These are phyloP conservation scores for Calvatia gigantea DNA, from an alignment of 768 basidiomycete species.

Conservation along the genomic window DNA sequence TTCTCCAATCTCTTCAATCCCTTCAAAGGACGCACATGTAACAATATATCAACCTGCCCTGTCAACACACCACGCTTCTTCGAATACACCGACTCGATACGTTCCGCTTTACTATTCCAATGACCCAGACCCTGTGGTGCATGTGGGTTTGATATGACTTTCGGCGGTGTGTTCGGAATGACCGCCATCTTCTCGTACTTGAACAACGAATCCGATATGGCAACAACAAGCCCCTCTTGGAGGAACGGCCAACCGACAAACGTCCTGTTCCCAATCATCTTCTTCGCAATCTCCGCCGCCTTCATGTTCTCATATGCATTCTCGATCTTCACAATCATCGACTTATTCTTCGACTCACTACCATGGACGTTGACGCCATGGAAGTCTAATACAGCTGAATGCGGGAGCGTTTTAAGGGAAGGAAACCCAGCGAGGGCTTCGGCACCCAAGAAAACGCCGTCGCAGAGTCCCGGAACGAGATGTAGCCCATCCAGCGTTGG, in stretches of 20 bases:
- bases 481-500: conserved; percentile 86
- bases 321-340: conserved; percentile 85
- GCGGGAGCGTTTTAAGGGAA: conserved; percentile 85
- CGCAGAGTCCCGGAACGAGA: conserved; percentile 80
- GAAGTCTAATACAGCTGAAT: conserved; percentile 69
- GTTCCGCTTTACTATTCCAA: conserved; percentile 82
- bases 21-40: conserved; percentile 91
- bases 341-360: conserved; percentile 86
- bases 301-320: conserved; percentile 68
- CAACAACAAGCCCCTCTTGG: conserved; percentile 84
- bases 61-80: conserved; percentile 87
- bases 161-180: conserved; percentile 44
- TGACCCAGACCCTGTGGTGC: conserved; percentile 57
- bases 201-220: conserved; percentile 83
- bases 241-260: conserved; percentile 95
- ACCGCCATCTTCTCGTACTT: conserved; percentile 73
- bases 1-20: conserved; percentile 88
- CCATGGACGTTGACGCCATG: conserved; percentile 96
- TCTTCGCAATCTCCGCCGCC: conserved; percentile 67
- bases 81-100: conserved; percentile 81
- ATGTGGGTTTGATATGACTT: conserved; percentile 73
- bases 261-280: conserved; percentile 71
- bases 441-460: conserved; percentile 84
- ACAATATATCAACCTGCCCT: conserved; percentile 71
- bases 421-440: conserved; percentile 95